Evolutionary conservation across 164 flowering plant genomes (phyloP).

Genomic region (Warburgia ugandensis): DNA sequence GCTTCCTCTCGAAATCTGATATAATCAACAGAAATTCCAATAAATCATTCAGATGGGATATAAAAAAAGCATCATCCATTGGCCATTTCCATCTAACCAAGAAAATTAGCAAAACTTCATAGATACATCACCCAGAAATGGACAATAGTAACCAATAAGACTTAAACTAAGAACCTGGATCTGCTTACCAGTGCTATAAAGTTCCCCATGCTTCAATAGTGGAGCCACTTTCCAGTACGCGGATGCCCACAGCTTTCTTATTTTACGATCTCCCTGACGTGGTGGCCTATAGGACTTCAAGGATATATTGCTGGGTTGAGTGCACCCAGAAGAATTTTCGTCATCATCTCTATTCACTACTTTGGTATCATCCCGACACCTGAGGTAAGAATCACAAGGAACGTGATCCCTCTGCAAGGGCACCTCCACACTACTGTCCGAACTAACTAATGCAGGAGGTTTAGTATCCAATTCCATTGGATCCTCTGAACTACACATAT

Average conservation of each 20-base stretch:
- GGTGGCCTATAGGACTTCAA: conserved; percentile 37
- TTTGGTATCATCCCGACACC: conserved; percentile 39
- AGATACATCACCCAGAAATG: too few relatives aligned
- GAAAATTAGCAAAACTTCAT: too few relatives aligned
- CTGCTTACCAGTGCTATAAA: conserved; percentile 41
- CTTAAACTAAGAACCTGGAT: too few relatives aligned
- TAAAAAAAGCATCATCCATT: neutral
- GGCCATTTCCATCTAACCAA: too few relatives aligned
- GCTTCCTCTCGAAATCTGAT: conserved; percentile 42
- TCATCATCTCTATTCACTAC: conserved; percentile 85
- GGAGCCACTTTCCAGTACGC: conserved; percentile 60
- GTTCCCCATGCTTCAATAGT: conserved; percentile 39
- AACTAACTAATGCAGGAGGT: conserved; percentile 41
- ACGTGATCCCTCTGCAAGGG: conserved; percentile 25
- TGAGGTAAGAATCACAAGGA: conserved; percentile 31
- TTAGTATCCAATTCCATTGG: conserved; percentile 31
- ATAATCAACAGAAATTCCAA: conserved; percentile 9
- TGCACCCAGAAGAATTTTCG: conserved; percentile 81
- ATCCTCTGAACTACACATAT: conserved; percentile 24
- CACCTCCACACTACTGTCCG: conserved; percentile 42
- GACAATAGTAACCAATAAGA: too few relatives aligned
- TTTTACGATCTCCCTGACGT: conserved; percentile 48
- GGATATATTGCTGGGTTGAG: conserved; percentile 41
- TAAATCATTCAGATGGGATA: neutral
- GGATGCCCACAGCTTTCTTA: conserved; percentile 59